A percentile compares a stretch with the other conserved stretches of the same genome.
These are phyloP conservation scores for Ascochyta pisi DNA, from an alignment of 2,329 filamentous ascomycete species.

Conservation along the genomic window DNA sequence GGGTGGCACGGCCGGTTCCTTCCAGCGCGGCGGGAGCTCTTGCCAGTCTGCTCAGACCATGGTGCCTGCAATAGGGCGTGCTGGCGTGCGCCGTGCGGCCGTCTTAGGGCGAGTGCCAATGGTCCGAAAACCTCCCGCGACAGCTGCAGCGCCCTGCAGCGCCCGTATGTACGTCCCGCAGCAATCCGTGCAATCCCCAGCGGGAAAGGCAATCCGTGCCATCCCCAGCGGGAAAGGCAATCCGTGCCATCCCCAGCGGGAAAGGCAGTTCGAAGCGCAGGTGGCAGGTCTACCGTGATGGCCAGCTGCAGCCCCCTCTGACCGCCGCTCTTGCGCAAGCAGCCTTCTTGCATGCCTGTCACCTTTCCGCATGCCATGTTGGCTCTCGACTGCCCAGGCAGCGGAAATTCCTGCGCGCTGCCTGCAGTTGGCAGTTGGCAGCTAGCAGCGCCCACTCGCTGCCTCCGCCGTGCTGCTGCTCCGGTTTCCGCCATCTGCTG, in stretches of 20 bases:
- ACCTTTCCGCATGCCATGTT: too few species aligned
- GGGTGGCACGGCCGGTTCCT: slow-evolving; percentile 34
- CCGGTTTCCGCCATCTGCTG: neutral
- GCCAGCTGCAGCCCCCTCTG: slow-evolving; percentile 7
- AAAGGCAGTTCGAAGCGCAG: slow-evolving; percentile 6
- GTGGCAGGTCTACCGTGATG: slow-evolving; percentile 30
- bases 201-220: neutral
- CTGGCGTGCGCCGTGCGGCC: too few species aligned
- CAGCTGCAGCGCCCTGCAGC: neutral
- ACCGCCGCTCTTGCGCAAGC: slow-evolving; percentile 12
- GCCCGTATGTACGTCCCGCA: too few species aligned
- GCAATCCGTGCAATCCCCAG: neutral
- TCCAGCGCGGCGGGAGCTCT: slow-evolving; percentile 34
- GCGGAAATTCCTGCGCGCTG: neutral
- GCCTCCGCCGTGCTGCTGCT: too few species aligned
- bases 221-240: neutral
- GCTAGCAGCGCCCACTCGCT: too few species aligned
- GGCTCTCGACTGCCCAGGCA: slow-evolving; percentile 9
- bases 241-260: neutral
- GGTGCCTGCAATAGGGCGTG: too few species aligned
- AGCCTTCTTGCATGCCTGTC: neutral
- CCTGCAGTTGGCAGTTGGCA: too few species aligned
- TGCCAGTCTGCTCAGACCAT: slow-evolving; percentile 4
- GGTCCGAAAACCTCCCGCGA: slow-evolving; percentile 36
- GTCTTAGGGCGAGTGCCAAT: slow-evolving; percentile 21